A percentile compares a stretch with the other conserved stretches of the same genome.
These are phyloP conservation scores for Rhizopogon vinicolor DNA, from an alignment of 768 basidiomycete genomes.

Conservation along the genomic window DNA sequence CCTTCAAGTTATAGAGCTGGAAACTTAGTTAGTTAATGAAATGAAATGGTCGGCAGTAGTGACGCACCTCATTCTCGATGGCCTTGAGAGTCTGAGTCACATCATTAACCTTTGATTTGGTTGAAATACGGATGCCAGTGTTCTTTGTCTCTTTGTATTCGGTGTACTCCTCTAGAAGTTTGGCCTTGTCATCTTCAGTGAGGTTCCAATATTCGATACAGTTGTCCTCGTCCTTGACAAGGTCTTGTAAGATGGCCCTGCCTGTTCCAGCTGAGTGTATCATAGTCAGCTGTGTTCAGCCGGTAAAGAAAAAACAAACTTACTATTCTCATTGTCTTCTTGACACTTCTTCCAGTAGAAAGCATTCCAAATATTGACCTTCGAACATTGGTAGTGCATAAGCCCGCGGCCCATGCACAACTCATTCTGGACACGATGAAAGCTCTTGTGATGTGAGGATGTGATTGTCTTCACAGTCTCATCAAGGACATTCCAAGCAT, in stretches of 20 bases:
- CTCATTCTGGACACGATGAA: not conserved
- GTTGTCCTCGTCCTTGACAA: not conserved
- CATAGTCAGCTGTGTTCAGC: too few relatives aligned
- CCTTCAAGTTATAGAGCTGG: not conserved
- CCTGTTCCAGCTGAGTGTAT: too few relatives aligned
- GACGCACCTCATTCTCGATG: conserved; percentile 3
- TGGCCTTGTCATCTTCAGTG: not conserved
- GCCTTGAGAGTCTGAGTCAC: conserved; percentile 5
- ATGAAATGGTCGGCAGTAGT: too few relatives aligned
- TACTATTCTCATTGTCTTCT: not conserved
- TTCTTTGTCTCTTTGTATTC: not conserved
- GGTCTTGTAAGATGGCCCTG: not conserved
- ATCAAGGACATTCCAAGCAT: conserved; percentile 2
- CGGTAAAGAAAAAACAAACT: too few relatives aligned
- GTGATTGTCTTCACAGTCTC: not conserved
- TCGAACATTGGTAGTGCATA: not conserved
- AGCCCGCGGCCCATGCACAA: not conserved
- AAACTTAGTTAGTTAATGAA: too few relatives aligned
- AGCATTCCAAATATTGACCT: conserved; percentile 1
- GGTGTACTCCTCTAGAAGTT: not conserved
- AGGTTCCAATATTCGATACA: not conserved
- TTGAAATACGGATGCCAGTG: not conserved
- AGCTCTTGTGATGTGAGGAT: conserved; percentile 2
- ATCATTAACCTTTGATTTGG: conserved; percentile 7
- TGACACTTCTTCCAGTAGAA: conserved; percentile 7